Evolutionary conservation across 768 basidiomycete species (phyloP), one percentile per base, ranked within the genome.

Genomic region (Podaxis sp.): DNA sequence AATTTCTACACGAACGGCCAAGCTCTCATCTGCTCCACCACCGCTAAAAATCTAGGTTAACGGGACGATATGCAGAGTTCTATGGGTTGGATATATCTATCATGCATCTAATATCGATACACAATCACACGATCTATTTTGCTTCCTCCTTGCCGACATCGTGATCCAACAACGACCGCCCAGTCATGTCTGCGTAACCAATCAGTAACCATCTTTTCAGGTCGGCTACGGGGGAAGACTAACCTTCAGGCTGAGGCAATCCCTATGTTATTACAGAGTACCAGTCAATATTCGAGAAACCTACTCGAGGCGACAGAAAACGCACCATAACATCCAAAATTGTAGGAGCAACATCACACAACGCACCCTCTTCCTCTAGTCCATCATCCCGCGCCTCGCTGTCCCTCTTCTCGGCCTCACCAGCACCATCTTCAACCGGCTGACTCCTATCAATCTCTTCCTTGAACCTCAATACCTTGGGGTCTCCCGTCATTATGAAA

Each of bases 311-410:
- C 1, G 32, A 50, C 54, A 27, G 53, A 50, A 59, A 57, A 4
- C 40, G 69, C 70, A 23, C 88, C 82, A 96, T 75, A 40, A 96
- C 73, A 63, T 83, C 91, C 65, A 97, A 76, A 35, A 94, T 77
- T 1, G 95, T 96, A 38, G 93, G 95, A 7, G 95, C 94, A 55
- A 96, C 93, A 72, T 96, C 94, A 64, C 90, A 90, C 65, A 95
- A 73, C 47, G 93, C 90, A 21, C 91, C 91, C 51, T 78, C 80
- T 66, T 91, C 90, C 58, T 83, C 81, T 14, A 77, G 77, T 36
- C 75, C 79, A 36, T 74, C 79, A 10, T 75, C 80, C 10, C 69
- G 64, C 25, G 61, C 64, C 10, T 68, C 74, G 38, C 75, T 81
- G 59, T 82, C 61, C 66, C 88, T 88, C 61, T 82, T 79, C 18